Conservation (phyloP, 768 basidiomycete genomes). For the Glaciozyma antarctica region DNA sequence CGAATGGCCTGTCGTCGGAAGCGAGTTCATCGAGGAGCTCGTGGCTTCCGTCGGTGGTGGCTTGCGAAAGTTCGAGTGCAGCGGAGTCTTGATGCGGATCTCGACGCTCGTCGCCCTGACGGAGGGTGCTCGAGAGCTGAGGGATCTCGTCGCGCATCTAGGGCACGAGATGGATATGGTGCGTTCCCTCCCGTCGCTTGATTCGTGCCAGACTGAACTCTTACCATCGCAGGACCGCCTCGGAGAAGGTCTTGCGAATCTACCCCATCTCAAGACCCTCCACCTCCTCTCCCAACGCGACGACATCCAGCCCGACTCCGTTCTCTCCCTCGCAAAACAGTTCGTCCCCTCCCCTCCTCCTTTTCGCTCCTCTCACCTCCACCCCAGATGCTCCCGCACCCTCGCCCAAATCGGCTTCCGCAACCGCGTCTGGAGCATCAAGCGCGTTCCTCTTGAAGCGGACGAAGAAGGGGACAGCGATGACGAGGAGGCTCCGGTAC, state of each 20-base stretch:
- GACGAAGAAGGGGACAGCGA: not conserved
- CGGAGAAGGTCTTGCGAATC: constrained; percentile 1
- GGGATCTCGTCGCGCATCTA: constrained; percentile 22
- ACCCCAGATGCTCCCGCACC: constrained; percentile 11
- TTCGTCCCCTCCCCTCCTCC: not conserved
- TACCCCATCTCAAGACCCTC: constrained; percentile 7
- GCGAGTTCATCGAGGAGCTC: not conserved
- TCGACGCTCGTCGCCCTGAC: constrained; percentile 6
- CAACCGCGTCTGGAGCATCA: constrained; percentile 27
- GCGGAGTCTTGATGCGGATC: constrained; percentile 12
- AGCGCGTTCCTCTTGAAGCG: not conserved
- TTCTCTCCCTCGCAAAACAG: not conserved
- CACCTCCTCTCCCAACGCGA: constrained; percentile 23
- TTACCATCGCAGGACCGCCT: not conserved
- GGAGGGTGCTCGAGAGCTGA: not conserved
- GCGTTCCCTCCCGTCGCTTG: not conserved
- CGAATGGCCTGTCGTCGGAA: constrained; percentile 18
- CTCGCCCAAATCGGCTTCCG: constrained; percentile 25
- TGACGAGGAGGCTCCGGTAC: not conserved
- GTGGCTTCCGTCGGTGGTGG: not conserved
- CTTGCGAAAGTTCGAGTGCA: constrained; percentile 19
- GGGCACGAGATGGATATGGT: constrained; percentile 13
- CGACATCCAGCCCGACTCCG: not conserved
- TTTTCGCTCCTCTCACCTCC: not conserved
- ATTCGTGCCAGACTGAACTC: not conserved